A percentile compares a stretch with the other conserved stretches of the same genome.
Evolutionary conservation across 2,329 filamentous ascomycete genomes (phyloP).

Genomic region (Epichloe scottii): DNA sequence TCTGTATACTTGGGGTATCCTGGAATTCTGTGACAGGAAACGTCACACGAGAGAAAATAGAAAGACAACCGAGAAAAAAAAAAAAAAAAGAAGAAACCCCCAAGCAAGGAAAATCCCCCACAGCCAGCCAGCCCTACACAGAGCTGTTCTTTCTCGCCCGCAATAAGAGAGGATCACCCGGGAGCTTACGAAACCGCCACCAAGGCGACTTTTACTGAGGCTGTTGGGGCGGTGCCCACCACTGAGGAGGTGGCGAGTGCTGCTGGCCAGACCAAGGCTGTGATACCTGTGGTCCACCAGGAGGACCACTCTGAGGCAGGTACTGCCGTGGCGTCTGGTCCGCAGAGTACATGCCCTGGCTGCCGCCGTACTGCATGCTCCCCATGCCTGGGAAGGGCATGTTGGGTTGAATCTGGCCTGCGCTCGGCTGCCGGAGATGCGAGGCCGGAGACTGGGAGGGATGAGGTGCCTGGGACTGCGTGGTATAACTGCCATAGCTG

Average conservation of each 20-base stretch:
- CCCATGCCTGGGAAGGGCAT: slow-evolving; percentile 54
- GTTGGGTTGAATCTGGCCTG: slow-evolving; percentile 42
- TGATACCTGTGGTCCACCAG: slow-evolving; percentile 35
- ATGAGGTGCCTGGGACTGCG: slow-evolving; percentile 38
- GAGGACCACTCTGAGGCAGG: slow-evolving; percentile 46
- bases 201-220: slow-evolving; percentile 17
- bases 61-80: slow-evolving; percentile 5
- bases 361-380: slow-evolving; percentile 42
- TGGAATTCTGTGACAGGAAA: slow-evolving; percentile 17
- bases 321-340: slow-evolving; percentile 55
- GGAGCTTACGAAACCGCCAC: not conserved
- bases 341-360: slow-evolving; percentile 45
- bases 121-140: not conserved
- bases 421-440: slow-evolving; percentile 45
- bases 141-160: not conserved
- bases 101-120: not conserved
- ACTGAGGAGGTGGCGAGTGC: slow-evolving; percentile 48
- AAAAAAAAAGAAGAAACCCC: not conserved
- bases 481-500: slow-evolving; percentile 39
- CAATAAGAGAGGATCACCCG: not conserved
- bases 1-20: slow-evolving; percentile 25
- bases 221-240: slow-evolving; percentile 42
- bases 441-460: slow-evolving; percentile 44
- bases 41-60: slow-evolving; percentile 12
- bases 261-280: slow-evolving; percentile 48